Conservation (phyloP, 768 basidiomycete species). For the Tephrocybe rancida region DNA sequence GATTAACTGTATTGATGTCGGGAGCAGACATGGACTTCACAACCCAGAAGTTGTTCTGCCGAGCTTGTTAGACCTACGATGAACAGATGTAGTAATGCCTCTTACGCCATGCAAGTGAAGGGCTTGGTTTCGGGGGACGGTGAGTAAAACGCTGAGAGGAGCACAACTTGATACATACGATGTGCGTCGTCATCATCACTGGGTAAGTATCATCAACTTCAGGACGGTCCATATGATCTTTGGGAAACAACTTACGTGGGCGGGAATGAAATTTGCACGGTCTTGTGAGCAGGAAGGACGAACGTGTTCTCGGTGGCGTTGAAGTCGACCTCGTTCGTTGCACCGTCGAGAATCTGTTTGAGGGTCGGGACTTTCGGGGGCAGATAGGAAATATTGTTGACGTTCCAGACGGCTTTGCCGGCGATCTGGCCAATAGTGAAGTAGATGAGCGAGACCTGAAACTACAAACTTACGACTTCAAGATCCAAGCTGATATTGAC, state of each 20-base stretch:
- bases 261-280: constrained; percentile 40
- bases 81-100: background rate
- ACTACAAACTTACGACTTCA: constrained; percentile 18
- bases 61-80: background rate
- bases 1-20: constrained; percentile 45
- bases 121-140: constrained; percentile 12
- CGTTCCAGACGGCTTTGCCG: constrained; percentile 27
- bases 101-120: constrained; percentile 35
- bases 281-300: constrained; percentile 37
- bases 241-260: constrained; percentile 18
- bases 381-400: constrained; percentile 35
- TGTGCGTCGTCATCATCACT: constrained; percentile 31
- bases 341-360: constrained; percentile 41
- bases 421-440: constrained; percentile 11
- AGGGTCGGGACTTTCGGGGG: constrained; percentile 31
- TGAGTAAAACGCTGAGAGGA: background rate
- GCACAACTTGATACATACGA: constrained; percentile 15
- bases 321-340: constrained; percentile 35
- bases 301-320: constrained; percentile 39
- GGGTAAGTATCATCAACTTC: background rate
- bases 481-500: constrained; percentile 28
- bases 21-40: constrained; percentile 36
- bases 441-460: background rate
- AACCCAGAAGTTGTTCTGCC: constrained; percentile 40
- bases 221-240: too few species aligned